Evolutionary conservation across 768 basidiomycete species (phyloP).

Genomic region (Paxillus rubicundulus): DNA sequence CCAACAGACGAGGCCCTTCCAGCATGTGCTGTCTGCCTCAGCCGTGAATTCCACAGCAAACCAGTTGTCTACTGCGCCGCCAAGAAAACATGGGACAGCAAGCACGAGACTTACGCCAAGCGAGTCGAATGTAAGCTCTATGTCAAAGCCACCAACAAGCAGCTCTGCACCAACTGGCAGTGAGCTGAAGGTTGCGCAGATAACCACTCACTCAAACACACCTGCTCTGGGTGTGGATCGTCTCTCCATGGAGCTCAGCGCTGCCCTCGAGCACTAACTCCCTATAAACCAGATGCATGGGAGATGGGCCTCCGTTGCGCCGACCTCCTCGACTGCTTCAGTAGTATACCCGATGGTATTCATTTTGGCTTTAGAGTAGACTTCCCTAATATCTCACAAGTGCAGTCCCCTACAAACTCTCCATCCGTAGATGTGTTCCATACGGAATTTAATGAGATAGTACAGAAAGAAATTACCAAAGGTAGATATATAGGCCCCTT

Average conservation of each 20-base stretch:
- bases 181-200: background rate
- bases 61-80: too few relatives aligned
- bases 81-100: too few relatives aligned
- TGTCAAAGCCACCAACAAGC: too few relatives aligned
- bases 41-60: too few relatives aligned
- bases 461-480: background rate
- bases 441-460: background rate
- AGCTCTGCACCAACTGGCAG: background rate
- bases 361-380: background rate
- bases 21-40: too few relatives aligned
- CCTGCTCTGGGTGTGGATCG: slow-evolving; percentile 4
- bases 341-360: background rate
- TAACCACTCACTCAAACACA: background rate
- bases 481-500: slow-evolving; percentile 20
- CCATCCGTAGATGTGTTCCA: background rate
- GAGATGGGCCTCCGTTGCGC: background rate
- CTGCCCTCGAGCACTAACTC: slow-evolving; percentile 7
- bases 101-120: too few relatives aligned
- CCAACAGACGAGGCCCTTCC: too few relatives aligned
- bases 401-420: slow-evolving; percentile 3
- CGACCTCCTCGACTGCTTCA: background rate
- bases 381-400: background rate
- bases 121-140: too few relatives aligned
- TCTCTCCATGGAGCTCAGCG: slow-evolving; percentile 2
- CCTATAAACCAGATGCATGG: slow-evolving; percentile 6